Percentiles rank a stretch among this genome's conserved stretches.
phyloP scores from a whole-genome alignment of 2,329 filamentous ascomycete genomes.

The Aspergillus nomiae region DNA sequence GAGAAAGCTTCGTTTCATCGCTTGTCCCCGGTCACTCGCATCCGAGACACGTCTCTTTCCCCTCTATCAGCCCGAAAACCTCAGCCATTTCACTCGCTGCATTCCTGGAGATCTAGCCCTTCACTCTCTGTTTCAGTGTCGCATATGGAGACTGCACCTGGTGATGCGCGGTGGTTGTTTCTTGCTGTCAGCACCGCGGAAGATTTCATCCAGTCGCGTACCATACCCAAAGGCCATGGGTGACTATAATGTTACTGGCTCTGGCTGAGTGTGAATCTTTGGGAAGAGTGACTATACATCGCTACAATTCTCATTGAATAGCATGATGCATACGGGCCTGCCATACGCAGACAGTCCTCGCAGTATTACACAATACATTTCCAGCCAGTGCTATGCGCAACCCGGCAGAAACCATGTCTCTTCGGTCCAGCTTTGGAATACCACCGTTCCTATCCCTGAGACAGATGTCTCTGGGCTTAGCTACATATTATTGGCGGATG shows the following conservation, averaged over 20 bases:
- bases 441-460: neutral
- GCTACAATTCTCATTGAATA: neutral
- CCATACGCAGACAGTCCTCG: neutral
- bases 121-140: conserved; percentile 4
- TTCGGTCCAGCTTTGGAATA: neutral
- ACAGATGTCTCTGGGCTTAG: neutral
- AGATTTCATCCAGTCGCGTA: conserved; percentile 20
- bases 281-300: neutral
- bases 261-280: neutral
- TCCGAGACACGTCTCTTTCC: conserved; percentile 11
- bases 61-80: neutral
- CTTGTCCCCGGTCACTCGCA: conserved; percentile 17
- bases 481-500: neutral
- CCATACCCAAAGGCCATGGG: neutral
- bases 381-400: conserved; percentile 1
- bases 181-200: conserved; percentile 7
- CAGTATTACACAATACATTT: conserved; percentile 2
- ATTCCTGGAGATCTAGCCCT: neutral
- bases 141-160: conserved; percentile 5
- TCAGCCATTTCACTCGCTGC: neutral
- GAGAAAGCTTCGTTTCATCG: conserved; percentile 20
- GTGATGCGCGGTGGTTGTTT: conserved; percentile 14
- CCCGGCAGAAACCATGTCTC: conserved; percentile 2
- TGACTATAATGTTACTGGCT: neutral
- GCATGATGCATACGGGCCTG: conserved; percentile 6